phyloP scores from a whole-genome alignment of 1,284 basidiomycete genomes.

The Pseudozyma thailandica region DNA sequence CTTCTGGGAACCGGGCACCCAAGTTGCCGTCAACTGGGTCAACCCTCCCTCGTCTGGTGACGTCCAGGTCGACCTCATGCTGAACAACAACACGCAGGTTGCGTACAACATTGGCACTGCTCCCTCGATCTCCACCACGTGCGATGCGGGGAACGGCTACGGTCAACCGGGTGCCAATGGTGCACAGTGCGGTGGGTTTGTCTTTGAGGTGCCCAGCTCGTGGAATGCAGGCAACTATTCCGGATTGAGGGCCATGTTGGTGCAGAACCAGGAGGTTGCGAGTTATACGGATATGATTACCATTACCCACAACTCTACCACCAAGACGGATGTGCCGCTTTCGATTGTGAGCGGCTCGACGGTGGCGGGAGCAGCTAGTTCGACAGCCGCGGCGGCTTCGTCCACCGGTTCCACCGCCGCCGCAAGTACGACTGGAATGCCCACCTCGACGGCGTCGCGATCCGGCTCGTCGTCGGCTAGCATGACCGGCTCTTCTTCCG shows the following conservation, averaged over 20 bases:
- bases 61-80: constrained; percentile 56
- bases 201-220: constrained; percentile 51
- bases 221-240: constrained; percentile 56
- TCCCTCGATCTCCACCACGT: constrained; percentile 46
- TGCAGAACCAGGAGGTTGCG: constrained; percentile 35
- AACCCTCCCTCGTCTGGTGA: constrained; percentile 44
- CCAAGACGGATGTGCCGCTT: constrained; percentile 18
- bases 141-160: constrained; percentile 47
- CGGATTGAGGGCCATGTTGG: constrained; percentile 40
- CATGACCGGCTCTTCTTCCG: constrained; percentile 16
- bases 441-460: constrained; percentile 5
- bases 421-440: constrained; percentile 3
- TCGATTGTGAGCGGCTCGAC: constrained; percentile 33
- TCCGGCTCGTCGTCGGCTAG: constrained; percentile 15
- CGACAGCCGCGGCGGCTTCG: constrained; percentile 19
- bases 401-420: constrained; percentile 17
- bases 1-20: constrained; percentile 43
- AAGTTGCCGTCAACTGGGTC: constrained; percentile 54
- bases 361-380: constrained; percentile 9
- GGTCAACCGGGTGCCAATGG: constrained; percentile 42
- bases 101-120: constrained; percentile 51
- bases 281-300: constrained; percentile 59
- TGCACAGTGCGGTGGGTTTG: constrained; percentile 49
- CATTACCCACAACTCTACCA: constrained; percentile 44
- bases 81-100: constrained; percentile 43